Evolutionary conservation across 2,329 filamentous ascomycete species (phyloP).

Genomic region (Arthrobotrys conoides): DNA sequence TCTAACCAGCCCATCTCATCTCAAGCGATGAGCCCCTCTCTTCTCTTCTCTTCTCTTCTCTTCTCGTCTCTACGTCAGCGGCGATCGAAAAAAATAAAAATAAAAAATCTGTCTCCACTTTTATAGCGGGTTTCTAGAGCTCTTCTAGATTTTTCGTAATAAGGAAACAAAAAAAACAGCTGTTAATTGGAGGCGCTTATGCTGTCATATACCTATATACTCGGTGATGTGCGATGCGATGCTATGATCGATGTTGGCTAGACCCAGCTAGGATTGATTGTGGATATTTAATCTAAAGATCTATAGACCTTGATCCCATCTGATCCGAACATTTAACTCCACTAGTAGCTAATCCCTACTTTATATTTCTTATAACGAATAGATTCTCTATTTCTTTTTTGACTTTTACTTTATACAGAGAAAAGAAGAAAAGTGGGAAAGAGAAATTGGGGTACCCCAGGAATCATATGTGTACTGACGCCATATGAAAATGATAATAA

Average conservation of each 20-base stretch:
- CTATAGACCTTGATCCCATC: not conserved
- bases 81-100: not conserved
- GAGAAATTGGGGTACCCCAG: not conserved
- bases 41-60: no score
- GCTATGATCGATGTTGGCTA: not conserved
- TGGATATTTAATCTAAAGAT: not conserved
- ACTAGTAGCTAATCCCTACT: no score
- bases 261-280: not conserved
- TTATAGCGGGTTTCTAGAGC: slow-evolving; percentile 2
- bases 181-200: not conserved
- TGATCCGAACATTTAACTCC: no score
- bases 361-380: not conserved
- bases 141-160: slow-evolving; percentile 4
- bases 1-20: slow-evolving; percentile 11
- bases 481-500: not conserved
- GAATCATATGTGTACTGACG: slow-evolving; percentile 27
- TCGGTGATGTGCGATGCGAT: slow-evolving; percentile 23
- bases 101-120: not conserved
- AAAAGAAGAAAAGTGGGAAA: not conserved
- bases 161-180: not conserved
- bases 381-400: not conserved
- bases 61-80: slow-evolving; percentile 26
- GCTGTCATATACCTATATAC: not conserved
- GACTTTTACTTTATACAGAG: slow-evolving; percentile 26
- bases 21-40: slow-evolving; percentile 10